These are phyloP conservation scores for Talaromyces proteolyticus DNA, from an alignment of 495 filamentous ascomycete genomes.

Conservation along the genomic window DNA sequence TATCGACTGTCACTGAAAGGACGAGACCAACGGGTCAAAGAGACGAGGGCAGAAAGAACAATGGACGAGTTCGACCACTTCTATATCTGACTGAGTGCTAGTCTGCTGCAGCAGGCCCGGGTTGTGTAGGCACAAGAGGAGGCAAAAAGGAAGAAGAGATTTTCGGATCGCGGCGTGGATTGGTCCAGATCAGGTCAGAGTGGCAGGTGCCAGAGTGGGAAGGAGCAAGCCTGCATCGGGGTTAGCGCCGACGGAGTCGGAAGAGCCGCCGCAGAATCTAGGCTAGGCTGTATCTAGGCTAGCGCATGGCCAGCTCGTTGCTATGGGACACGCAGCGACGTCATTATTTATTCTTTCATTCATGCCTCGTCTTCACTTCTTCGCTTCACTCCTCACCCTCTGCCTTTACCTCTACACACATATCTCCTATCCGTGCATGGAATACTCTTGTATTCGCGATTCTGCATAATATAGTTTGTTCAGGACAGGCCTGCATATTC, in stretches of 20 bases:
- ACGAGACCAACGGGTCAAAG: neutral
- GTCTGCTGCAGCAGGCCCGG: no score
- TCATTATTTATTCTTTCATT: constrained; percentile 48
- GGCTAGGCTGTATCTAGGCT: neutral
- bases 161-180: no score
- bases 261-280: no score
- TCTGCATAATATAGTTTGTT: constrained; percentile 11
- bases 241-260: no score
- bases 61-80: constrained; percentile 3
- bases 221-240: no score
- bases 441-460: neutral
- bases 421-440: constrained; percentile 6
- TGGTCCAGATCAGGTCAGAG: no score
- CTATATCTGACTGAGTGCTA: no score
- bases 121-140: no score
- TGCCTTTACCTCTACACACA: neutral
- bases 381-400: neutral
- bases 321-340: neutral
- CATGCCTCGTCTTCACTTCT: constrained; percentile 53
- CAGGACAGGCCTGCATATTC: constrained; percentile 13
- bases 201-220: no score
- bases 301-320: neutral
- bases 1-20: no score
- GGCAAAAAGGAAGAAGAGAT: no score
- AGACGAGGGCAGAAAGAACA: constrained; percentile 10